These are phyloP conservation scores for Cytospora mali DNA, from an alignment of 2,329 filamentous ascomycete species.

Conservation along the genomic window DNA sequence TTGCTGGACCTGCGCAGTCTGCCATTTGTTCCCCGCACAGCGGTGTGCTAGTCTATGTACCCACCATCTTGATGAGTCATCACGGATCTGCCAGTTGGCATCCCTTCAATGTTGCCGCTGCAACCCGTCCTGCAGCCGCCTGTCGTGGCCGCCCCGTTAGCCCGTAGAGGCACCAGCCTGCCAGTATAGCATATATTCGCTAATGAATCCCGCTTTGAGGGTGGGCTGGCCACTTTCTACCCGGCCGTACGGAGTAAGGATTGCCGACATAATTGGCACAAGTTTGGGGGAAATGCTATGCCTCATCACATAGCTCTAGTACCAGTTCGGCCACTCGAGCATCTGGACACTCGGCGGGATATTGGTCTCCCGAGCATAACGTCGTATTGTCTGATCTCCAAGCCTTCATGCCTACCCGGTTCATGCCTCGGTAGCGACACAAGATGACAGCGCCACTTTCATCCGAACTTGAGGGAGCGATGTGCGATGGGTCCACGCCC, in stretches of 20 bases:
- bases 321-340: too few relatives aligned
- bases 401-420: not conserved
- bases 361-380: not conserved
- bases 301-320: too few relatives aligned
- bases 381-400: not conserved
- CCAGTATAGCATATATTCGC: too few relatives aligned
- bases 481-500: conserved; percentile 1
- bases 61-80: conserved; percentile 10
- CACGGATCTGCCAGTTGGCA: conserved; percentile 1
- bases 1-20: not conserved
- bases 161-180: too few relatives aligned
- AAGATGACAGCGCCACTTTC: conserved; percentile 10
- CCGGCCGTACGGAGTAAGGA: not conserved
- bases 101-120: conserved; percentile 1
- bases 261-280: not conserved
- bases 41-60: not conserved
- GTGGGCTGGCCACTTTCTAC: not conserved
- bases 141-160: not conserved
- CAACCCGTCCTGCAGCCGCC: conserved; percentile 5
- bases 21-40: not conserved
- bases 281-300: too few relatives aligned
- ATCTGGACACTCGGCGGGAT: not conserved
- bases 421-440: too few relatives aligned
- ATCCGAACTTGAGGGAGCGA: conserved; percentile 15
- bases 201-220: not conserved